These are phyloP conservation scores for Aurantiochytrium sp. DNA, from an alignment of 108 stramenopile species.

Conservation along the genomic window DNA sequence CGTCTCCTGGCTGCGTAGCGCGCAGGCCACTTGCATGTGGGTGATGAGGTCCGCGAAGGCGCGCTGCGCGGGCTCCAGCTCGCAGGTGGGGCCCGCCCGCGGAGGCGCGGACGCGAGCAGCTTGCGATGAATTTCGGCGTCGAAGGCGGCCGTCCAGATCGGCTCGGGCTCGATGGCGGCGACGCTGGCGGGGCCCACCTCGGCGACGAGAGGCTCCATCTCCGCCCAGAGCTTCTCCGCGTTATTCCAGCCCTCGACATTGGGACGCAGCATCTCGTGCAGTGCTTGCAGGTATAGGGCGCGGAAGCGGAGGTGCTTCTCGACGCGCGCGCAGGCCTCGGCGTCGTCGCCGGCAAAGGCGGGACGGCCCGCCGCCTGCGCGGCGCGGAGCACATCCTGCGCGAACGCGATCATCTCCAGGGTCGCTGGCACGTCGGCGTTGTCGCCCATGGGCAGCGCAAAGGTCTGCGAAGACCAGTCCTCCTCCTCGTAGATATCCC, in stretches of 20 bases:
- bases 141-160: neutral
- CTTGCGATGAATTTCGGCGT: neutral
- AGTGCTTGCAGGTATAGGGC: neutral
- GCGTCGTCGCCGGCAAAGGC: neutral
- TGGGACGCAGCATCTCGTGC: neutral
- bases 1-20: neutral
- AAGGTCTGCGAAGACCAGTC: neutral
- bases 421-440: neutral
- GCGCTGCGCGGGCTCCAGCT: neutral
- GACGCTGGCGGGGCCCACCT: neutral
- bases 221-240: neutral
- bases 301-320: neutral
- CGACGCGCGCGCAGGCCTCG: neutral
- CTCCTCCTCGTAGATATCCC: conserved; percentile 8
- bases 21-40: neutral
- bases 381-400: neutral
- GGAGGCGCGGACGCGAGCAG: neutral
- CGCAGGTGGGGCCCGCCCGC: neutral
- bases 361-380: neutral
- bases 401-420: neutral
- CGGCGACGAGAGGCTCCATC: neutral
- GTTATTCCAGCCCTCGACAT: neutral
- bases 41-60: neutral
- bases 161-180: neutral
- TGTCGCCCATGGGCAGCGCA: neutral